Percentiles rank a stretch among this genome's conserved stretches.
Conservation (phyloP, 177 flowering plant species). For the Telopea speciosissima region DNA sequence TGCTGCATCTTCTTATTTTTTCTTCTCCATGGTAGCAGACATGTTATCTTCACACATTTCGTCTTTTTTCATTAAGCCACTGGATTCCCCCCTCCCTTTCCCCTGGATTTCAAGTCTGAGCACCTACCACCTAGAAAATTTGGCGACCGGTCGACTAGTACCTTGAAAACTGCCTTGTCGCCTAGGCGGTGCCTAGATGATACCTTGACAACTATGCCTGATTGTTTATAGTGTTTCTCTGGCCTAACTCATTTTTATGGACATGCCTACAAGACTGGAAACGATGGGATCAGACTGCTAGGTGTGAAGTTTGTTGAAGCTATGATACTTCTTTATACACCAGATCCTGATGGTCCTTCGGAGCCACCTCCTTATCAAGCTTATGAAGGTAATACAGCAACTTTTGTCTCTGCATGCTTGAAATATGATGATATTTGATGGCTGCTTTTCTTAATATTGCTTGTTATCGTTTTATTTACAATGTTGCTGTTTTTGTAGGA, state of each 20-base stretch:
- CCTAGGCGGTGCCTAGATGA: too few species aligned
- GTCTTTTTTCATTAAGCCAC: too few species aligned
- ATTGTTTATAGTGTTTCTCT: not conserved
- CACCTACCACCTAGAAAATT: too few species aligned
- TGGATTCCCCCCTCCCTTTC: too few species aligned
- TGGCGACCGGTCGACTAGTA: too few species aligned
- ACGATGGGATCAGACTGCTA: conserved; percentile 61
- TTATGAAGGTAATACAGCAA: conserved; percentile 30
- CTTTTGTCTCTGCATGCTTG: not conserved
- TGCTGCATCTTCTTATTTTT: too few species aligned
- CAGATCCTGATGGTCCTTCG: conserved; percentile 72
- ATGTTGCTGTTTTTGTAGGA: conserved; percentile 31
- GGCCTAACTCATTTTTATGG: conserved; percentile 13
- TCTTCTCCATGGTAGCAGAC: too few species aligned
- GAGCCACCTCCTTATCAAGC: conserved; percentile 51
- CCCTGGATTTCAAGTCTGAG: too few species aligned
- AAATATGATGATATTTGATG: not conserved
- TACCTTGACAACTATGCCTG: too few species aligned
- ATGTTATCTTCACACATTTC: too few species aligned
- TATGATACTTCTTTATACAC: conserved; percentile 74
- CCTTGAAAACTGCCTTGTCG: too few species aligned
- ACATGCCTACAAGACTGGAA: conserved; percentile 46
- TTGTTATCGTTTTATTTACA: not conserved
- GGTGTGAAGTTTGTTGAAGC: conserved; percentile 85
- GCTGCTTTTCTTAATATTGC: not conserved